Evolutionary conservation across 306 rosid species (phyloP), one percentile per base, ranked within the genome.

Genomic region (Echinosophora koreensis): DNA sequence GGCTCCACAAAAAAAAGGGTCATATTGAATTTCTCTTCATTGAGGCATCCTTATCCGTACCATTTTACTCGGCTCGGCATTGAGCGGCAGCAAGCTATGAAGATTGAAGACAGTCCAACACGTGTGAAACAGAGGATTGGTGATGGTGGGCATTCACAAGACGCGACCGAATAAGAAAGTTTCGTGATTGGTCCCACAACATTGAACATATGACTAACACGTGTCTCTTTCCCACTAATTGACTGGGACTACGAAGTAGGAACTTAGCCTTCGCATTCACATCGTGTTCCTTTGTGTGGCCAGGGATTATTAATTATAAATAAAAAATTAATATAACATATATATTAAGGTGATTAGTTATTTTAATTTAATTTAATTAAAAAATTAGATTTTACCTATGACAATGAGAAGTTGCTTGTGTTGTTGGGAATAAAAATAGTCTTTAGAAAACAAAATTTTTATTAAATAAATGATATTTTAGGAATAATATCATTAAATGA

Each of bases 161-260:
- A 16, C 56, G 32, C 42, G 13, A 42, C 50, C 8, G 30, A 18
- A 6, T 9, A 22, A 27, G 16, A 41, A 30, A 30, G n/a, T 3
- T 6, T 47, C 0, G 38, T 6, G 14, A 7, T 8, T 12, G 73
- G 56, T 54, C 59, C 73, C 54, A 63, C 73, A 51, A 27, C 56
- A n/a, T 65, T 65, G 3, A 38, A 18, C 79, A 76, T 9, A 5
- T n/a, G n/a, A 63, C 2, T 47, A 18, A 4, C 73, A 64, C 56
- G 80, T 76, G 56, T 64, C 14, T 12, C 35, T 27, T 41, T 22
- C 30, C 39, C 39, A 63, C 17, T 14, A 13, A 18, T 75, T 49
- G 52, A 74, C 69, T 16, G 3, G 49, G 30, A 38, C 46, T 61
- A 61, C 1, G 46, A 57, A 6, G 22, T 22, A 22, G 22, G 22